Base-by-base conservation (phyloP, 1,139 yeast genomes). In the Magnusiomyces ingens region DNA sequence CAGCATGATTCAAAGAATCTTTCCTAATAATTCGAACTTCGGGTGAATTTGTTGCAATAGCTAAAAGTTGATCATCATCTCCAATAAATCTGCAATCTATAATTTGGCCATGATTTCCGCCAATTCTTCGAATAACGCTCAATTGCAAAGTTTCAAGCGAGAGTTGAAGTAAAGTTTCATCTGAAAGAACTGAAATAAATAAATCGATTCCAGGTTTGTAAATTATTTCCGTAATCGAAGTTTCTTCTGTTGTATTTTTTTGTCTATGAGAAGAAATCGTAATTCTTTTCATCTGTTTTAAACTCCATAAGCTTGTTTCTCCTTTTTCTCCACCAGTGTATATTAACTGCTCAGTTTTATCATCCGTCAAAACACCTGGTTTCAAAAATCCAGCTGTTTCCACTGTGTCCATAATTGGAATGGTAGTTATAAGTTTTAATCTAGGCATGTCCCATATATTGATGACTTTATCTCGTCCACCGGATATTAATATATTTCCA, bases 31-130 rank as follows among this genome's bases (percentile, higher is more conserved):
- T 71, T 64, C 98, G 76, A 52, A 93, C 73, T 2, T 94, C 83
- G n/a, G 97, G 96, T 0, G 98, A 86, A 68, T 93, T 93, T 12
- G 99, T 91, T 1, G 98, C 97, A 61, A 93, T 71, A 1, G 95
- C 97, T 50, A 91, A 68, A 41, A 57, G 55, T 21, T 64, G 61
- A 35, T 72, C 65, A 45, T 77, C 68, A 45, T 72, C 68, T 8
- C 94, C 95, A 43, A 84, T 85, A 64, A 82, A 84, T 59, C 81
- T 78, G 70, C 89, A 78, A 53, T 66, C 99, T 8, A 97, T 95
- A 63, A 93, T 84, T 38, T 94, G 94, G 57, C 97, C 98, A 69
- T 93, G 96, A 67, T 91, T 90, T 62, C 98, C 98, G 1, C 96
- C 95, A 60, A 90, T 76, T 48, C 82, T 75, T 52, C 81, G 75